Evolutionary conservation across 2,329 filamentous ascomycete genomes (phyloP).

Genomic region (Dothideomycetidae sp.): DNA sequence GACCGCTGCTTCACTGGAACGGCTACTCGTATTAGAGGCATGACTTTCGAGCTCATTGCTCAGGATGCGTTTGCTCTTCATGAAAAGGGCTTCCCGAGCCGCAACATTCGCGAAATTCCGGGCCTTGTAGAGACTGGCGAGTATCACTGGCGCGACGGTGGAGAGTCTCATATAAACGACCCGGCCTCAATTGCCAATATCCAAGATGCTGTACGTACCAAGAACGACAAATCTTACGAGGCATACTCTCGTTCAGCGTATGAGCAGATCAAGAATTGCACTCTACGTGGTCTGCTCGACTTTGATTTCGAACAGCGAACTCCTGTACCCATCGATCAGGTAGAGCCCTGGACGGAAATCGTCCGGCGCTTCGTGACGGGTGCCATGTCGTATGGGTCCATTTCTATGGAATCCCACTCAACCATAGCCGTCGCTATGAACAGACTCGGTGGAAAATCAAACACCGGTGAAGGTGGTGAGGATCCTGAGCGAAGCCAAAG

Average conservation of each 20-base stretch:
- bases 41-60: conserved; percentile 85
- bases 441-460: conserved; percentile 87
- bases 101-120: conserved; percentile 59
- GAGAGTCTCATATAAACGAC: conserved; percentile 90
- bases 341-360: conserved; percentile 96
- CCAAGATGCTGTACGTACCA: conserved; percentile 87
- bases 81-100: conserved; percentile 78
- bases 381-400: conserved; percentile 97
- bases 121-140: conserved; percentile 86
- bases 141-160: conserved; percentile 96
- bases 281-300: conserved; percentile 81
- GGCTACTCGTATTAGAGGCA: conserved; percentile 82
- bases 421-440: conserved; percentile 96
- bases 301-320: conserved; percentile 84
- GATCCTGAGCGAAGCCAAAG: conserved; percentile 79
- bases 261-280: conserved; percentile 93
- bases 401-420: conserved; percentile 96
- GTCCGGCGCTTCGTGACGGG: conserved; percentile 92
- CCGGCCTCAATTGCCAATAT: conserved; percentile 91
- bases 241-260: conserved; percentile 88
- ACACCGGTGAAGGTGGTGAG: conserved; percentile 94
- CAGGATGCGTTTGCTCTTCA: conserved; percentile 92
- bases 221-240: conserved; percentile 98
- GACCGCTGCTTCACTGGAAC: conserved; percentile 92
- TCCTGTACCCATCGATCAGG: conserved; percentile 85